Percentiles rank a stretch among this genome's conserved stretches.
These are phyloP conservation scores for Perilla frutescens DNA, from an alignment of 257 asterid genomes.

Conservation along the genomic window DNA sequence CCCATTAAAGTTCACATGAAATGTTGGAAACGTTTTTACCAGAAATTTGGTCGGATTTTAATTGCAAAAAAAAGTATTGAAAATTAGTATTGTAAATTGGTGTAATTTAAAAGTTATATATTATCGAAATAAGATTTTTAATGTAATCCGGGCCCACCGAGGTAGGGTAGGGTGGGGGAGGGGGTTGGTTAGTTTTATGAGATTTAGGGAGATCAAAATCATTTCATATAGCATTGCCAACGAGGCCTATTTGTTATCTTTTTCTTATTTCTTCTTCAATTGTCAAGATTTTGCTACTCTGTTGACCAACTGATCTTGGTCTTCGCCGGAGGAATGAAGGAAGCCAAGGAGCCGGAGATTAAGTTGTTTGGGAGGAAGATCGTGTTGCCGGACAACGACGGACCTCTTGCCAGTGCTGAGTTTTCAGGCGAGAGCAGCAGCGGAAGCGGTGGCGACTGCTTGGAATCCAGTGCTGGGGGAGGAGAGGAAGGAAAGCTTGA, in stretches of 20 bases:
- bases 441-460: conserved; percentile 25
- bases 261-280: conserved; percentile 21
- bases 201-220: conserved; percentile 54
- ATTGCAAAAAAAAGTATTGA: no score
- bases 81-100: no score
- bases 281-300: conserved; percentile 20
- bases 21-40: no score
- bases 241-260: conserved; percentile 40
- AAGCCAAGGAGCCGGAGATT: conserved; percentile 63
- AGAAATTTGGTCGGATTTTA: no score
- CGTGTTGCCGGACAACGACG: conserved; percentile 58
- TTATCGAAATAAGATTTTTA: no score
- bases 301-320: not conserved
- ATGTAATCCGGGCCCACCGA: not conserved
- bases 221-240: conserved; percentile 50
- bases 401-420: conserved; percentile 25
- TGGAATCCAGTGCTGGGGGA: conserved; percentile 29
- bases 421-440: conserved; percentile 32
- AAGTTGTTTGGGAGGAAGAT: conserved; percentile 76
- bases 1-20: no score
- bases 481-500: conserved; percentile 37
- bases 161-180: not conserved
- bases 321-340: conserved; percentile 33
- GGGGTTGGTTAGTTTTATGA: not conserved
- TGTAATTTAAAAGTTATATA: no score